These are phyloP conservation scores for Cephalotrichum gorgonifer DNA, from an alignment of 2,329 filamentous ascomycete species.

Conservation along the genomic window DNA sequence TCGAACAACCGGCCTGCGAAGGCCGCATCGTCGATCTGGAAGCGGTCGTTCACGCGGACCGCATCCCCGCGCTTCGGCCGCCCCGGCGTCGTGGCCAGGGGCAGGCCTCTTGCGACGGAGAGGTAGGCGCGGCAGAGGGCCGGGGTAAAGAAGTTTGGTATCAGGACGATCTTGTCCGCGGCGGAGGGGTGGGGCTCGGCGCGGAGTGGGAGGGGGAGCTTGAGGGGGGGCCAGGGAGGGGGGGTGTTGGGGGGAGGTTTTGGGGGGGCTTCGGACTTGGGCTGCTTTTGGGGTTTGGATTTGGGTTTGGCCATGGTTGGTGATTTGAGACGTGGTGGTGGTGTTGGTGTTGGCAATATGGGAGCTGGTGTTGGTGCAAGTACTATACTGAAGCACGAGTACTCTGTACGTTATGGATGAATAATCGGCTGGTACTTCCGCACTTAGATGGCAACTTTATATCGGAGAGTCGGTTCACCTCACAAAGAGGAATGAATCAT, in stretches of 20 bases:
- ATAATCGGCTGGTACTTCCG: background rate
- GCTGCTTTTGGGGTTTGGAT: conserved; percentile 12
- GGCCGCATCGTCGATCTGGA: conserved; percentile 63
- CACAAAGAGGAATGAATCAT: no score
- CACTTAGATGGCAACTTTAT: no score
- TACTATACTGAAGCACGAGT: background rate
- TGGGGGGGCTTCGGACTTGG: conserved; percentile 8
- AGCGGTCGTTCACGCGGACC: conserved; percentile 80
- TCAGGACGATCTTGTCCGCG: conserved; percentile 58
- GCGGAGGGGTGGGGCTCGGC: conserved; percentile 40
- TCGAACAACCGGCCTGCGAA: conserved; percentile 74
- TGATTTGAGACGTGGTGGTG: background rate
- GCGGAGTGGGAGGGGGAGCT: conserved; percentile 56
- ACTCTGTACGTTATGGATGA: background rate
- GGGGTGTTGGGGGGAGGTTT: conserved; percentile 14
- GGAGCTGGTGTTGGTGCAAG: background rate
- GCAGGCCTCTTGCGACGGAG: conserved; percentile 57
- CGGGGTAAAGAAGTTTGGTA: conserved; percentile 65
- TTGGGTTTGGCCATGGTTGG: conserved; percentile 23
- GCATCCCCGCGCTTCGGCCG: conserved; percentile 73
- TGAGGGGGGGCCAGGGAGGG: conserved; percentile 60
- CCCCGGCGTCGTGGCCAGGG: conserved; percentile 67
- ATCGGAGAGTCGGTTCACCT: no score
- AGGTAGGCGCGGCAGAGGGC: conserved; percentile 68
- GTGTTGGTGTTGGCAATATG: background rate